A percentile compares a stretch with the other conserved stretches of the same genome.
Conservation (phyloP, 805 yeast genomes). For the Ogataea allantospora region DNA sequence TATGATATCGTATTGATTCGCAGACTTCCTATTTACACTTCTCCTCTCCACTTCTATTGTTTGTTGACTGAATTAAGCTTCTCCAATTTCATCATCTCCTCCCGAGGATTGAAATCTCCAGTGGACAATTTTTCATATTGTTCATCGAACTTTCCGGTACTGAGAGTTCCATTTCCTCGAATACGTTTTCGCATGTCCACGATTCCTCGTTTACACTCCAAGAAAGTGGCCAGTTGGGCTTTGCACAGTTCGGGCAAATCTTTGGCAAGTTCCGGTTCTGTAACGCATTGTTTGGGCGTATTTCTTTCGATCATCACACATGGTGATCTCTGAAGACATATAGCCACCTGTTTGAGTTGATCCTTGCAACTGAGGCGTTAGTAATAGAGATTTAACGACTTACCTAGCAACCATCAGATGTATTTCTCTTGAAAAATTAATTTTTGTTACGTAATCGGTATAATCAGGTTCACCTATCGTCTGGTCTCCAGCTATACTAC, state of each 20-base stretch:
- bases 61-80: constrained; percentile 53
- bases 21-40: constrained; percentile 1
- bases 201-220: constrained; percentile 89
- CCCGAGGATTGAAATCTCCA: constrained; percentile 81
- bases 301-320: constrained; percentile 89
- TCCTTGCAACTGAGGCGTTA: constrained; percentile 72
- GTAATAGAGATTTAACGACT: constrained; percentile 18
- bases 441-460: too few relatives aligned
- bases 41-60: too few relatives aligned
- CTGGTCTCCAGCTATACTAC: too few relatives aligned
- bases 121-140: constrained; percentile 72
- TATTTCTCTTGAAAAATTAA: background rate
- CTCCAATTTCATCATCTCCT: constrained; percentile 73
- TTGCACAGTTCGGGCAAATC: constrained; percentile 86
- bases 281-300: constrained; percentile 84
- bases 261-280: constrained; percentile 70
- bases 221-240: constrained; percentile 78
- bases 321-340: constrained; percentile 93
- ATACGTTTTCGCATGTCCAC: constrained; percentile 90
- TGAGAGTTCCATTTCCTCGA: constrained; percentile 89
- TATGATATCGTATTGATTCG: background rate
- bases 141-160: constrained; percentile 91
- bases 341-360: constrained; percentile 91
- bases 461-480: too few relatives aligned
- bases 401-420: constrained; percentile 53